Evolutionary conservation across 2,329 filamentous ascomycete genomes (phyloP).

Genomic region (Huntiella omanensis): DNA sequence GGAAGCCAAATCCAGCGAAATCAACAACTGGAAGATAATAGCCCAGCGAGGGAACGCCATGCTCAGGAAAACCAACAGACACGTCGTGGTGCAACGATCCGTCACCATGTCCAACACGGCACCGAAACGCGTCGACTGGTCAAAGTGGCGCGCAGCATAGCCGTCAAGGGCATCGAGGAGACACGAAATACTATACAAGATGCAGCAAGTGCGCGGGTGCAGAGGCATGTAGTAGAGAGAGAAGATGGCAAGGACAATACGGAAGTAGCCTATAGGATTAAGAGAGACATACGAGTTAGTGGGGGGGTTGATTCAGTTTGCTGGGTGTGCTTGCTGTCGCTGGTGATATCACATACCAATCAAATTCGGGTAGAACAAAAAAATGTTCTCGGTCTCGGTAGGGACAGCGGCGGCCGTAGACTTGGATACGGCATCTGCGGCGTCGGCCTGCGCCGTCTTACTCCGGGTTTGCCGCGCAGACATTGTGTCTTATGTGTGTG

Average conservation of each 20-base stretch:
- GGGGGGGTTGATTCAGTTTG: no score
- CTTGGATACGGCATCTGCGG: slow-evolving; percentile 10
- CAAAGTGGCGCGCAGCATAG: slow-evolving; percentile 58
- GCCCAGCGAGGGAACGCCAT: slow-evolving; percentile 90
- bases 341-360: slow-evolving; percentile 39
- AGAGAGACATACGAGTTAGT: background rate
- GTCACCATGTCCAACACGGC: slow-evolving; percentile 98
- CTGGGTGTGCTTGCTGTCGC: no score
- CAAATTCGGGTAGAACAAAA: slow-evolving; percentile 63
- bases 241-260: slow-evolving; percentile 65
- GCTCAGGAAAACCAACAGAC: slow-evolving; percentile 81
- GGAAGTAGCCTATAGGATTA: slow-evolving; percentile 42
- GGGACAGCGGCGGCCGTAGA: slow-evolving; percentile 20
- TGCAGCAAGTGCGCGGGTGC: slow-evolving; percentile 84
- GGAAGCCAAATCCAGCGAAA: slow-evolving; percentile 80
- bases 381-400: slow-evolving; percentile 57
- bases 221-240: slow-evolving; percentile 99
- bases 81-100: slow-evolving; percentile 90
- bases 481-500: slow-evolving; percentile 4
- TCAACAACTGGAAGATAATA: slow-evolving; percentile 83
- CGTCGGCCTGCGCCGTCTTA: slow-evolving; percentile 13
- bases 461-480: slow-evolving; percentile 13
- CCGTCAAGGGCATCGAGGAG: slow-evolving; percentile 90
- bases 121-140: slow-evolving; percentile 89
- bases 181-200: slow-evolving; percentile 85